Evolutionary conservation across 1,284 basidiomycete species (phyloP).

Genomic region (Ustilago tritici): DNA sequence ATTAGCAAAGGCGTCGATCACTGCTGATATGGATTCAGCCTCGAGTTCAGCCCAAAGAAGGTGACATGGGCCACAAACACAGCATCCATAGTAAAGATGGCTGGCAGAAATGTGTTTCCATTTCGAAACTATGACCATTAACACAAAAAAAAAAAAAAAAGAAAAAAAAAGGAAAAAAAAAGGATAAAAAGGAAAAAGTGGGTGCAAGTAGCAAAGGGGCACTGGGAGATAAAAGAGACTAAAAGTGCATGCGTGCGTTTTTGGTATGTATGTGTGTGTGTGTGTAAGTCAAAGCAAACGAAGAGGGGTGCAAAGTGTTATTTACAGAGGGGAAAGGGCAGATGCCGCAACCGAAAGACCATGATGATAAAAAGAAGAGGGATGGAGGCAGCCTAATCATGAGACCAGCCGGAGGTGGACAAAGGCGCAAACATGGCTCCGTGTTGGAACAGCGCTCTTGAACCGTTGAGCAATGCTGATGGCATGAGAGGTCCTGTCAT

Average conservation of each 20-base stretch:
- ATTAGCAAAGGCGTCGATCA: too few relatives aligned
- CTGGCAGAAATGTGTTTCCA: too few relatives aligned
- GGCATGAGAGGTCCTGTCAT: constrained; percentile 50
- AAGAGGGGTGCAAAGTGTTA: background rate
- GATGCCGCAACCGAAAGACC: background rate
- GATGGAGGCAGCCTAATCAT: constrained; percentile 4
- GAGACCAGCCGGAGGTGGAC: constrained; percentile 34
- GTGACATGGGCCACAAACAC: too few relatives aligned
- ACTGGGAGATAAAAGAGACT: background rate
- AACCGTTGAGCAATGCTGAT: constrained; percentile 42
- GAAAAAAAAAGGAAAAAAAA: background rate
- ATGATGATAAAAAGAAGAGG: background rate
- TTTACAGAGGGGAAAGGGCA: constrained; percentile 5
- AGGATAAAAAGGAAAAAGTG: background rate
- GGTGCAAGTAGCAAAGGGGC: background rate
- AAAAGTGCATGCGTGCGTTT: constrained; percentile 5
- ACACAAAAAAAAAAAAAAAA: background rate
- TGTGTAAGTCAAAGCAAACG: background rate
- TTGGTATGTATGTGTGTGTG: constrained; percentile 9
- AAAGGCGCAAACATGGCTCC: constrained; percentile 43
- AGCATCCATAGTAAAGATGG: too few relatives aligned
- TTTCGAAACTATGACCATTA: background rate
- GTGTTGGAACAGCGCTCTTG: constrained; percentile 38
- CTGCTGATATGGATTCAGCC: too few relatives aligned
- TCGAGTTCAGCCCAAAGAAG: too few relatives aligned